A percentile compares a stretch with the other conserved stretches of the same genome.
These are phyloP conservation scores for Gautieria morchelliformis DNA, from an alignment of 768 basidiomycete species.

Conservation along the genomic window DNA sequence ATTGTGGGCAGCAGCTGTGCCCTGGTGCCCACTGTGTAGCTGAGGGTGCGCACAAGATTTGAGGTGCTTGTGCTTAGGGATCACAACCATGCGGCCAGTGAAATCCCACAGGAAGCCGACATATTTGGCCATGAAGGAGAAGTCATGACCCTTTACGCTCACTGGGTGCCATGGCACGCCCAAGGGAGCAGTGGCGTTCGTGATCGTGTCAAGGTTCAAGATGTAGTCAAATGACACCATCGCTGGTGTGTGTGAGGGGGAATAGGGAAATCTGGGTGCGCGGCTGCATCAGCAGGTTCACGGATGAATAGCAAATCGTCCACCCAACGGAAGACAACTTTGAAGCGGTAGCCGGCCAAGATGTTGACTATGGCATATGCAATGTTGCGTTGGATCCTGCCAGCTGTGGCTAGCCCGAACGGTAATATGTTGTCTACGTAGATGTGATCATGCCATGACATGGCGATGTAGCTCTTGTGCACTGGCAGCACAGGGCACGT, in stretches of 20 bases:
- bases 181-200: slow-evolving; percentile 13
- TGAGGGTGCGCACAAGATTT: slow-evolving; percentile 14
- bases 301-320: too few relatives aligned
- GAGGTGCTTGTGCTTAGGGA: slow-evolving; percentile 21
- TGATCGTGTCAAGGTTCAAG: not conserved
- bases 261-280: slow-evolving; percentile 4
- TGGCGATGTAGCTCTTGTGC: slow-evolving; percentile 1
- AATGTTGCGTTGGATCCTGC: slow-evolving; percentile 14
- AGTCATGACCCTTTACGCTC: slow-evolving; percentile 13
- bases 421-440: not conserved
- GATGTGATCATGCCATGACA: too few relatives aligned
- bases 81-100: slow-evolving; percentile 14
- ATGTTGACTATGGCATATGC: slow-evolving; percentile 12
- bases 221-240: not conserved
- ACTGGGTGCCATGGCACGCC: too few relatives aligned
- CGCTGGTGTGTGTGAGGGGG: not conserved
- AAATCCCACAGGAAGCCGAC: slow-evolving; percentile 26
- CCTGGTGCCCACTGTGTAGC: slow-evolving; percentile 9
- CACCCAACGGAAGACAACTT: slow-evolving; percentile 18
- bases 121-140: slow-evolving; percentile 15
- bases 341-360: not conserved
- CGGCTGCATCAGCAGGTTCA: too few relatives aligned
- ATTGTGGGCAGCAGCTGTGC: slow-evolving; percentile 3
- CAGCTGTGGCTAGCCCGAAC: too few relatives aligned
- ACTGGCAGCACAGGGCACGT: slow-evolving; percentile 4